phyloP scores from a whole-genome alignment of 345 rosid species.

The Acer negundo region DNA sequence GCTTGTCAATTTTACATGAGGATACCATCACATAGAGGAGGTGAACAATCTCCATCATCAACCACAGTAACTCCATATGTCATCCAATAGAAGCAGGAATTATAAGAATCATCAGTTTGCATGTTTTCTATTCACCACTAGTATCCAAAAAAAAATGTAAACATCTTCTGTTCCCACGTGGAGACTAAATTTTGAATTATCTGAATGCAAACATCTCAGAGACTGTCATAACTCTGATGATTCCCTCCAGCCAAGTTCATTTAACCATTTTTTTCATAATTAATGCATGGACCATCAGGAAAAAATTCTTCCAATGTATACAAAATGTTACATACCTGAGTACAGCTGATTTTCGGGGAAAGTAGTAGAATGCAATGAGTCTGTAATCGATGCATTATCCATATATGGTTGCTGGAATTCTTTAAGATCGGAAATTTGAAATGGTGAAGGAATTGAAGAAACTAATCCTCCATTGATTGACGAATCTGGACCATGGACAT shows the following conservation, averaged over 20 bases:
- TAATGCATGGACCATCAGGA: background rate
- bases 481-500: conserved; percentile 81
- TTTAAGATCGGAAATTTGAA: conserved; percentile 58
- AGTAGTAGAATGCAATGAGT: conserved; percentile 29
- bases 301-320: background rate
- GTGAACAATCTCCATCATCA: background rate
- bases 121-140: background rate
- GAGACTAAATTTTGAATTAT: background rate
- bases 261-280: background rate
- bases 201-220: background rate
- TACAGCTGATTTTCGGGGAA: conserved; percentile 36
- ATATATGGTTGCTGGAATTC: conserved; percentile 46
- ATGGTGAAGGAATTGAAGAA: conserved; percentile 67
- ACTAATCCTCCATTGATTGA: conserved; percentile 73
- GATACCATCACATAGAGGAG: background rate
- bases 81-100: background rate
- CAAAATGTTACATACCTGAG: conserved; percentile 44
- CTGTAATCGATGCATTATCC: conserved; percentile 38
- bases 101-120: background rate
- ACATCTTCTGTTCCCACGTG: background rate
- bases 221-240: background rate
- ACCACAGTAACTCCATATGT: background rate
- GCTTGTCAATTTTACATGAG: conserved; percentile 1
- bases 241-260: conserved; percentile 9
- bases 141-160: background rate